Percentiles rank a stretch among this genome's conserved stretches.
phyloP scores from a whole-genome alignment of 805 yeast genomes.

The Nakazawaea siamensis region DNA sequence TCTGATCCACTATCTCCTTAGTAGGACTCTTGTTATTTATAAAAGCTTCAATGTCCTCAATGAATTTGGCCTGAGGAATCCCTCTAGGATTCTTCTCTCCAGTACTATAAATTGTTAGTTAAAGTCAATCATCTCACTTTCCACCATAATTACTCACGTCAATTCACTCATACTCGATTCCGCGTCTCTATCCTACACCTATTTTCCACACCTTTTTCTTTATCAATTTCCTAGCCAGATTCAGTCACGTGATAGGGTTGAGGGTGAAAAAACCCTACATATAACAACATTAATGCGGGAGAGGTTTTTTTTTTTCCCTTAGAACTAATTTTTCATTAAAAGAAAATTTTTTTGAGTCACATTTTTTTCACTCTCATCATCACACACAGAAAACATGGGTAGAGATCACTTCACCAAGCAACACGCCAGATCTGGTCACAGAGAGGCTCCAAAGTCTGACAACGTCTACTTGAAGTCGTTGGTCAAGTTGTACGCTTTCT shows the following conservation, averaged over 20 bases:
- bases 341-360: no score
- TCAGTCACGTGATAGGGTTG: no score
- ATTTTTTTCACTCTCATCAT: neutral
- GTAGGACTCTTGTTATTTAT: slow-evolving; percentile 36
- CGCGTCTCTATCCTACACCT: no score
- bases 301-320: no score
- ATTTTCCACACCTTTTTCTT: no score
- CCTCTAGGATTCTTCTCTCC: slow-evolving; percentile 80
- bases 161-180: no score
- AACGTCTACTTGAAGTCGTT: slow-evolving; percentile 97
- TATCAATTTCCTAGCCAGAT: no score
- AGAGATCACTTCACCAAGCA: slow-evolving; percentile 95
- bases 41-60: slow-evolving; percentile 72
- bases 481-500: slow-evolving; percentile 97
- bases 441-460: slow-evolving; percentile 99
- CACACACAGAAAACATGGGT: slow-evolving; percentile 69
- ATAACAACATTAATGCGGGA: no score
- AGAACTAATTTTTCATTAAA: no score
- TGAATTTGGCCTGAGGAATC: slow-evolving; percentile 93
- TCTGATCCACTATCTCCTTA: slow-evolving; percentile 21
- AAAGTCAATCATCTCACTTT: neutral
- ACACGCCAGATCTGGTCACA: slow-evolving; percentile 93
- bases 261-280: no score
- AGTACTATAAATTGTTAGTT: slow-evolving; percentile 27
- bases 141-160: slow-evolving; percentile 3